These are phyloP conservation scores for Marasmius oreades DNA, from an alignment of 1,284 basidiomycete species.

Conservation along the genomic window DNA sequence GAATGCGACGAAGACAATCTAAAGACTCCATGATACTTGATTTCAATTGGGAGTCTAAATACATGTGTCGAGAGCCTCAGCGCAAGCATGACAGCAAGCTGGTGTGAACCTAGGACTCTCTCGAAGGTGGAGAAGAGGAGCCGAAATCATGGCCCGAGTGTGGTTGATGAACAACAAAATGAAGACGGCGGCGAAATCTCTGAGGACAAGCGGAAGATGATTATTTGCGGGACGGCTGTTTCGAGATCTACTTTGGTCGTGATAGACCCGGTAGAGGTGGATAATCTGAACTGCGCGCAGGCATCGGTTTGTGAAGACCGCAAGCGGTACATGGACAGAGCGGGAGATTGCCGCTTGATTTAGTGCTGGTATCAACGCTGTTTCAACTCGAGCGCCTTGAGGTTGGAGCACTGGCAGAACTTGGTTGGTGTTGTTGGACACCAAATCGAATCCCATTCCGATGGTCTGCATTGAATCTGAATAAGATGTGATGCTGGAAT, in stretches of 20 bases:
- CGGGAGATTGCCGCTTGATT: conserved; percentile 54
- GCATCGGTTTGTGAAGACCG: conserved; percentile 41
- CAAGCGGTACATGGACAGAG: conserved; percentile 46
- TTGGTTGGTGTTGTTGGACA: no score
- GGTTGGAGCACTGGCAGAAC: no score
- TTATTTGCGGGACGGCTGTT: conserved; percentile 44
- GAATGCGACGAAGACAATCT: conserved; percentile 19
- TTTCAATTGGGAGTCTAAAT: conserved; percentile 62
- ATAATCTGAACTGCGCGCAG: conserved; percentile 60
- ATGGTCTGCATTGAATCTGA: no score
- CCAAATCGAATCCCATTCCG: no score
- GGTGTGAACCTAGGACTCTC: conserved; percentile 53
- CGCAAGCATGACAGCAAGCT: conserved; percentile 57
- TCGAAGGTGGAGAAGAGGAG: conserved; percentile 48
- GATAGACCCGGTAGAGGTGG: conserved; percentile 60
- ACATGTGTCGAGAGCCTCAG: conserved; percentile 52
- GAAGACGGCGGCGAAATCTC: conserved; percentile 27
- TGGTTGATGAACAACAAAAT: conserved; percentile 26
- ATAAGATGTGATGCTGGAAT: no score
- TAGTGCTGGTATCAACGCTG: no score
- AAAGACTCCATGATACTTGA: conserved; percentile 15
- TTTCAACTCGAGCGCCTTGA: no score
- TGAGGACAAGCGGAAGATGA: conserved; percentile 33
- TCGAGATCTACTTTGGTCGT: conserved; percentile 62
- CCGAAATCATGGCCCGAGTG: conserved; percentile 52